These are phyloP conservation scores for Ceratobasidium theobromae DNA, from an alignment of 1,284 basidiomycete genomes.

Conservation along the genomic window DNA sequence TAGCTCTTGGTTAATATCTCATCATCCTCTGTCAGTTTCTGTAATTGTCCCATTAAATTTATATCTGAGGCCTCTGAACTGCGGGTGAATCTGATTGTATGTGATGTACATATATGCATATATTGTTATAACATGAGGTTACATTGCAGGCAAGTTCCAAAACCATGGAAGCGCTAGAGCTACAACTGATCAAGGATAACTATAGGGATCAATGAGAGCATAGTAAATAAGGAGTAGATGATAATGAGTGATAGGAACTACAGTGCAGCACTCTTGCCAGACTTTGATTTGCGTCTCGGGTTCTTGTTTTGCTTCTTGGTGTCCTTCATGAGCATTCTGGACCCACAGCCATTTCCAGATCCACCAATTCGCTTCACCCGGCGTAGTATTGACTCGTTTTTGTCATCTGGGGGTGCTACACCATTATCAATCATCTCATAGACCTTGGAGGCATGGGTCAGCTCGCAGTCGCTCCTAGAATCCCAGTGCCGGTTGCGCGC, in stretches of 20 bases:
- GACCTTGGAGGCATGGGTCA: not conserved
- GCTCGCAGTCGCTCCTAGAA: slow-evolving; percentile 10
- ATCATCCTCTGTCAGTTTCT: not conserved
- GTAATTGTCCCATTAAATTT: not conserved
- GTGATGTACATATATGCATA: not conserved
- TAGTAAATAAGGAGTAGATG: too few relatives aligned
- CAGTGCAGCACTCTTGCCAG: too few relatives aligned
- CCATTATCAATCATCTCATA: not conserved
- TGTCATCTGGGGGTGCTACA: too few relatives aligned
- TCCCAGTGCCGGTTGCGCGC: slow-evolving; percentile 30
- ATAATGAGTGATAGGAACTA: too few relatives aligned
- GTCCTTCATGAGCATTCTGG: too few relatives aligned
- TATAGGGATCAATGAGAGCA: not conserved
- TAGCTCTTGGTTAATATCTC: not conserved
- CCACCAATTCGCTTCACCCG: too few relatives aligned
- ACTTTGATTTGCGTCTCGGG: too few relatives aligned
- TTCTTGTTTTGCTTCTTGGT: too few relatives aligned
- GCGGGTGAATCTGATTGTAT: not conserved
- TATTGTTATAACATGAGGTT: slow-evolving; percentile 14
- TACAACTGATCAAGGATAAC: not conserved
- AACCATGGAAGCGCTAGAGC: not conserved
- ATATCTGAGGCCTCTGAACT: not conserved
- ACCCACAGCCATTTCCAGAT: too few relatives aligned
- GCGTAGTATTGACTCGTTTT: too few relatives aligned
- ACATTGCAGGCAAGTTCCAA: not conserved